Base-by-base conservation (phyloP, 371 early-diverging fungal species). In the Entomophthora muscae region DNA sequence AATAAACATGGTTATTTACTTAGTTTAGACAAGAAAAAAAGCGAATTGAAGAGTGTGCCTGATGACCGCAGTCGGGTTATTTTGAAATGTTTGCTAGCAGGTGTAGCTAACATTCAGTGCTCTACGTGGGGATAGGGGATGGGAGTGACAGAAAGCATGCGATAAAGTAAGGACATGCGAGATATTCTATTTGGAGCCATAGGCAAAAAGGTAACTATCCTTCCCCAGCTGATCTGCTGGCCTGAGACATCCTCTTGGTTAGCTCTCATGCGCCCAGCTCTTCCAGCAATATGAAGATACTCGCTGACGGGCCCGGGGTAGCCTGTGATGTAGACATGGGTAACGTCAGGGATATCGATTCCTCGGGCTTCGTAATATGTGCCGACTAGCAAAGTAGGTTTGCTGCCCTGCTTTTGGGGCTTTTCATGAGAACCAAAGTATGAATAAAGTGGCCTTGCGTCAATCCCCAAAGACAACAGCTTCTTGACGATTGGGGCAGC, bases 201-300 rank as follows among this genome's bases (percentile, higher is more conserved):
- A 17, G 42, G 42, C 42, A 42, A 42, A 17, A 42, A 42, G 42
- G 42, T 42, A 42, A 42, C 42, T 78, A 52, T 70, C 68, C 52
- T 82, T 78, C 30, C 74, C 70, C 2, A 83, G 68, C 13, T 83
- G 64, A 12, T 73, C 81, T 53, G 82, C 72, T 7, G 83, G 82
- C 31, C 75, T 78, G 1, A 86, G 85, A n/a, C 55, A 57, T 3
- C 72, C 65, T 42, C 42, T 10, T 17, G 42, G 42, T 42, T 42
- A 17, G 42, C 42, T 0, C 85, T 83, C 64, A 85, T 73, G 30
- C 91, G 73, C 23, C 88, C 89, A 7, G 86, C 82, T 32, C 91
- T 72, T 42, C 91, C 91, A 0, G 88, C 86, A 85, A 89, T 87
- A 65, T 91, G 91, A n/a, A 89, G 67, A 69, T 86, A 91, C 32